Base-by-base conservation (phyloP, 2,329 filamentous ascomycete genomes). In the Pseudogymnoascus sp. region DNA sequence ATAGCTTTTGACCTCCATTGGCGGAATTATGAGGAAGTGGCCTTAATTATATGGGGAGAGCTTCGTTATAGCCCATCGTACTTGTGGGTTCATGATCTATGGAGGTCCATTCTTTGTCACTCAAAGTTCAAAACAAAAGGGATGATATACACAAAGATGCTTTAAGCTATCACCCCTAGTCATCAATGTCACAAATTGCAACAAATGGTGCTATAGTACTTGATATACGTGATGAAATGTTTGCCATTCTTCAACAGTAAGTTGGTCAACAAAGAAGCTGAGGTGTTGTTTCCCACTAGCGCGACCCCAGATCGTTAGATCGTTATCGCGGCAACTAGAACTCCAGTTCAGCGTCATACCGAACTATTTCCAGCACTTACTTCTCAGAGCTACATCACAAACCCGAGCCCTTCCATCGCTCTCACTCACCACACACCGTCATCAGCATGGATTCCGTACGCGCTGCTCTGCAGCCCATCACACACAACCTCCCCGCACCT, bases 401-500 rank as follows among this genome's bases (percentile, higher is more conserved):
- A 33, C 9, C 28, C 7, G n/a, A 55, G n/a, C 28, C 49, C 9
- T 55, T 16, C 28, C 49, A 55, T 22, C 49, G 5, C 28, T 16
- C 28, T 55, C 28, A 55, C 23, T 12, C 49, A 25, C 5, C 8
- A 55, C 28, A 33, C 28, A 25, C 28, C 28, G 2, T 25, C 12
- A 33, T 33, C 49, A 5, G 28, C 11, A 55, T 55, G 49, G 28
- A 55, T 55, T 55, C 49, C 14, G 28, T 55, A 55, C 49, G 49
- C 16, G 28, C 49, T 33, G 49, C 49, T 55, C n/a, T 91, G 71
- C 79, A 79, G 70, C 88, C 89, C 63, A 81, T 92, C 71, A 90
- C 89, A 60, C 82, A 85, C 70, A 86, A 83, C 72, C 84, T 94
- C 60, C 92, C 92, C 19, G 78, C 79, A 35, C 90, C 90, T 12